Evolutionary conservation across 176 grass and related monocot genomes (phyloP).

Genomic region (Aechmea fasciata): DNA sequence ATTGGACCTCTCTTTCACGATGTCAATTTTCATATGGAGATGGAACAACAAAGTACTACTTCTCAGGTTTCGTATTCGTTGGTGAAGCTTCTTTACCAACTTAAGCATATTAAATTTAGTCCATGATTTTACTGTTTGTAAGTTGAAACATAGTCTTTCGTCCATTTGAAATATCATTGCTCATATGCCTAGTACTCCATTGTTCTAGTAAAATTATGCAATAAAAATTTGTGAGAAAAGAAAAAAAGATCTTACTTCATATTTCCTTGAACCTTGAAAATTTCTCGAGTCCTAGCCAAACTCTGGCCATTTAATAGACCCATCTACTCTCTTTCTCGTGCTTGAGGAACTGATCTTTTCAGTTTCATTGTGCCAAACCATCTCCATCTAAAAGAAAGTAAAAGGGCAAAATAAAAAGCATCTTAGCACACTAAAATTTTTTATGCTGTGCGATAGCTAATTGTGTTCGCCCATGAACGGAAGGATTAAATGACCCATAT

Average conservation of each 20-base stretch:
- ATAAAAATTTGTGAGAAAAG: background rate
- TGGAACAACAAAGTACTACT: too few relatives aligned
- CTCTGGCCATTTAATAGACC: constrained; percentile 18
- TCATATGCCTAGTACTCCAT: background rate
- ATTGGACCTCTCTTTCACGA: too few relatives aligned
- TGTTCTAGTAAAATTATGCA: background rate
- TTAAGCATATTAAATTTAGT: too few relatives aligned
- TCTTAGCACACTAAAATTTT: background rate
- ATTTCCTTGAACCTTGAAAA: background rate
- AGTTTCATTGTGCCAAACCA: constrained; percentile 45
- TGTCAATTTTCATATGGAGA: too few relatives aligned
- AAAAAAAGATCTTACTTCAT: background rate
- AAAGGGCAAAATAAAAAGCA: background rate
- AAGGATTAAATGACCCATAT: background rate
- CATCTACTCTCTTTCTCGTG: constrained; percentile 13
- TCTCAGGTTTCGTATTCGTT: too few relatives aligned
- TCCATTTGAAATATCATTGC: too few relatives aligned
- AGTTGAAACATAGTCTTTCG: too few relatives aligned
- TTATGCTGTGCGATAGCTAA: too few relatives aligned
- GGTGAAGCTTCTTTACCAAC: too few relatives aligned
- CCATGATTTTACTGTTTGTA: too few relatives aligned
- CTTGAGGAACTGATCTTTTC: constrained; percentile 17
- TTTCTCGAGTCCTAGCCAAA: constrained; percentile 9
- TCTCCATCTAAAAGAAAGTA: constrained; percentile 35
- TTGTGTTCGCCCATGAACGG: background rate